These are phyloP conservation scores for Elsinoe fawcettii DNA, from an alignment of 2,329 filamentous ascomycete genomes.

Conservation along the genomic window DNA sequence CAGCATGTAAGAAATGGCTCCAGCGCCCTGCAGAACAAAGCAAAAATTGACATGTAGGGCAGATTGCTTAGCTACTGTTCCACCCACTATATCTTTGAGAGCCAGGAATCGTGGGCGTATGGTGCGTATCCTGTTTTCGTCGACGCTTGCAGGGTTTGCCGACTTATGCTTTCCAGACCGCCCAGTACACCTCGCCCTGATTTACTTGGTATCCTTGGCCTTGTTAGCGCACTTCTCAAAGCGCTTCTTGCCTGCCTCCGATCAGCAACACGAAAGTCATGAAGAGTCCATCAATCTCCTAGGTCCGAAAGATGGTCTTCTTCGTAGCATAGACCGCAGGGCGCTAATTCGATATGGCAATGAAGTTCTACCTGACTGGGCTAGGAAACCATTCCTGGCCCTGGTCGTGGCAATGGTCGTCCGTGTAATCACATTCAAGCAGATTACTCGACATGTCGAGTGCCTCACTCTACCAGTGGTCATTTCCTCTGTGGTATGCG, in stretches of 20 bases:
- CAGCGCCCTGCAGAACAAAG: background rate
- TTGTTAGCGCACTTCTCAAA: background rate
- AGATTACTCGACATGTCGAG: background rate
- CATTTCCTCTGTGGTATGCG: background rate
- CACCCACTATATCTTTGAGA: slow-evolving; percentile 4
- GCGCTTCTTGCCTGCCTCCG: background rate
- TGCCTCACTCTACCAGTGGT: background rate
- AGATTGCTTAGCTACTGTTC: slow-evolving; percentile 10
- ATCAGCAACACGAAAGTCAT: background rate
- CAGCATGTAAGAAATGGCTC: background rate
- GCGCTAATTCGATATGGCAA: background rate
- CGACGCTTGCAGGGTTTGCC: background rate
- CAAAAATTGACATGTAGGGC: background rate
- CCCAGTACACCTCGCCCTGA: slow-evolving; percentile 3
- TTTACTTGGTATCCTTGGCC: slow-evolving; percentile 8
- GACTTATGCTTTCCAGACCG: background rate
- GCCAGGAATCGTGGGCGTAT: slow-evolving; percentile 6
- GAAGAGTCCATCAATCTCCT: background rate
- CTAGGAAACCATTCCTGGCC: background rate
- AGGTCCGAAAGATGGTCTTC: background rate
- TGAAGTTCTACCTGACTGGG: background rate
- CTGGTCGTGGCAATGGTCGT: background rate
- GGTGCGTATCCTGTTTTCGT: background rate
- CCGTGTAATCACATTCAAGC: background rate
- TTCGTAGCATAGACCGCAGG: background rate